These are phyloP conservation scores for Phylloboletellus chloephorus DNA, from an alignment of 1,284 basidiomycete species.

Conservation along the genomic window DNA sequence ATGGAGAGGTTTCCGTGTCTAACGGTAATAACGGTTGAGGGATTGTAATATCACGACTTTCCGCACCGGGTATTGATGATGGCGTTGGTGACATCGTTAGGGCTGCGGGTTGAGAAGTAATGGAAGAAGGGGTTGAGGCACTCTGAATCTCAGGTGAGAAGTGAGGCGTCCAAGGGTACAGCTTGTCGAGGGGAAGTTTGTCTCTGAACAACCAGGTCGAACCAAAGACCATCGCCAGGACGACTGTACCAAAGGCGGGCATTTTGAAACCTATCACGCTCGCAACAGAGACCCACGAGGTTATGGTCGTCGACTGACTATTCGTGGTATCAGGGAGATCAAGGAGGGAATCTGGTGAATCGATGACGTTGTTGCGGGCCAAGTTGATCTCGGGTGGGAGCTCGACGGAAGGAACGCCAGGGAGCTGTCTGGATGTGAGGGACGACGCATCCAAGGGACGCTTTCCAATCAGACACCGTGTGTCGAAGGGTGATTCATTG, in stretches of 20 bases:
- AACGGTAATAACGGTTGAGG: background rate
- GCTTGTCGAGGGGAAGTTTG: conserved; percentile 12
- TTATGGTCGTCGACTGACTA: conserved; percentile 11
- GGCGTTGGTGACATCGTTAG: background rate
- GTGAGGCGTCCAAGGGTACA: conserved; percentile 10
- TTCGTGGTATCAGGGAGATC: conserved; percentile 16
- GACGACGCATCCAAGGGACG: conserved; percentile 41
- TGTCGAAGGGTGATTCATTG: conserved; percentile 39
- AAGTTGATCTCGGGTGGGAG: conserved; percentile 17
- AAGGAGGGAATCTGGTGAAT: conserved; percentile 12
- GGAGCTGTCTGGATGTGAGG: conserved; percentile 30
- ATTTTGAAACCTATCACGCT: conserved; percentile 11
- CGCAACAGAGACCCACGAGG: conserved; percentile 18
- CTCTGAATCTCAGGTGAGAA: conserved; percentile 1
- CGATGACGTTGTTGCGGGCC: conserved; percentile 5
- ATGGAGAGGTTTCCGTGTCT: conserved; percentile 1
- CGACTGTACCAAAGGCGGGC: conserved; percentile 19
- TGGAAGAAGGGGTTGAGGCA: conserved; percentile 2
- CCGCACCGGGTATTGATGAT: conserved; percentile 3
- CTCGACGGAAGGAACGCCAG: conserved; percentile 31
- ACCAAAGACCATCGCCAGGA: conserved; percentile 24
- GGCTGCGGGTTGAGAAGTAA: background rate
- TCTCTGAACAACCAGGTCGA: conserved; percentile 26
- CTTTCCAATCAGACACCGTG: conserved; percentile 58
- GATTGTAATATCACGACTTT: background rate